Percentiles rank a stretch among this genome's conserved stretches.
Evolutionary conservation across 1,284 basidiomycete species (phyloP).

Genomic region (Puccinia coronata): DNA sequence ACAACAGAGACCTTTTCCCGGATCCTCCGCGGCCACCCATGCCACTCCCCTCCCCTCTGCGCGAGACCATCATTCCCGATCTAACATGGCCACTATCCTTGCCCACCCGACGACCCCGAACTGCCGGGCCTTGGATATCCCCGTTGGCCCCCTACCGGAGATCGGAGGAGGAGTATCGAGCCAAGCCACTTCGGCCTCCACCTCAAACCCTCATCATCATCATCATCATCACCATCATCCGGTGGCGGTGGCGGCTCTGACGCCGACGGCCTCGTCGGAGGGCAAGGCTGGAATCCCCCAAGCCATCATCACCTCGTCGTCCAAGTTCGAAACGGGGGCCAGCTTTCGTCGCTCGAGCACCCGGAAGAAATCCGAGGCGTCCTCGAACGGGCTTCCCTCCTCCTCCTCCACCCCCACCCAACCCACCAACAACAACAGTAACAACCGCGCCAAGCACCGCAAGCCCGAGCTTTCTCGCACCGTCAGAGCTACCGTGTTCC

Average conservation of each 20-base stretch:
- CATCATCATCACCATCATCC: too few relatives aligned
- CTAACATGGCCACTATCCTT: not conserved
- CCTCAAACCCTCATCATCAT: too few relatives aligned
- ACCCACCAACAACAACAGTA: constrained; percentile 19
- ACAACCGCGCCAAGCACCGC: constrained; percentile 34
- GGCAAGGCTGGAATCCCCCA: not conserved
- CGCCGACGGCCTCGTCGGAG: too few relatives aligned
- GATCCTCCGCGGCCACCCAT: not conserved
- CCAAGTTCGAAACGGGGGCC: constrained; percentile 1
- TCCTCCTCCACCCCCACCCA: not conserved
- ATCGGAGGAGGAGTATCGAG: constrained; percentile 5
- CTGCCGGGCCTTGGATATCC: constrained; percentile 27
- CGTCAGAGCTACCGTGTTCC: constrained; percentile 40
- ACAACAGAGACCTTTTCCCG: not conserved
- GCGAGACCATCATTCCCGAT: not conserved
- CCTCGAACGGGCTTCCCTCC: not conserved
- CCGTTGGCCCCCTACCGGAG: constrained; percentile 18
- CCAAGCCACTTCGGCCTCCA: not conserved
- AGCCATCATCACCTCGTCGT: not conserved
- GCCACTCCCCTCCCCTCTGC: constrained; percentile 16
- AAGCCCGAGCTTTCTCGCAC: constrained; percentile 40
- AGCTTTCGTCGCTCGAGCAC: constrained; percentile 13
- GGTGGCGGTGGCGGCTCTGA: too few relatives aligned
- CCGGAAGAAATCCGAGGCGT: constrained; percentile 12
- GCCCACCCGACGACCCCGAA: not conserved